These are phyloP conservation scores for Suillus hirtellus DNA, from an alignment of 768 basidiomycete genomes.

Conservation along the genomic window DNA sequence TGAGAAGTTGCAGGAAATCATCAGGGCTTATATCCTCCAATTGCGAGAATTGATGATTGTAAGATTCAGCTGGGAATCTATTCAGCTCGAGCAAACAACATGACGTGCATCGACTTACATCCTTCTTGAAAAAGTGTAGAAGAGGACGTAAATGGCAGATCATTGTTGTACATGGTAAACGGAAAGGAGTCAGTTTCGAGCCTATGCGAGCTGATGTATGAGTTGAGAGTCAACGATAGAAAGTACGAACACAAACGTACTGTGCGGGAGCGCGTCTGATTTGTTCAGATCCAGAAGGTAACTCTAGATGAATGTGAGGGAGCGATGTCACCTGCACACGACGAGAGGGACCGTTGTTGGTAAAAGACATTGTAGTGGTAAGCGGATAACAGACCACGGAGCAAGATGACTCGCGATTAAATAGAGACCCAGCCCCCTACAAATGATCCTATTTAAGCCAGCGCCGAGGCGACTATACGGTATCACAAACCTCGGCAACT, in stretches of 20 bases:
- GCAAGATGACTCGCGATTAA: background rate
- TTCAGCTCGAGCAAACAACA: background rate
- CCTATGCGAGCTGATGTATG: background rate
- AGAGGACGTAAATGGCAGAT: background rate
- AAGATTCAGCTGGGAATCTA: background rate
- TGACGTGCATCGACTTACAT: background rate
- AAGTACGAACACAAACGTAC: background rate
- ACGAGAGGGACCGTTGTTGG: background rate
- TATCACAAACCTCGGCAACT: background rate
- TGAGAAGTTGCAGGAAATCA: background rate
- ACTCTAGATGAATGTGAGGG: conserved; percentile 1
- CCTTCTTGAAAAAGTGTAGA: background rate
- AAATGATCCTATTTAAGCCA: background rate
- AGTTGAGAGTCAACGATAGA: background rate
- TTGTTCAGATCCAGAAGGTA: background rate
- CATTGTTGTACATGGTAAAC: background rate
- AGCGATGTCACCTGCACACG: background rate
- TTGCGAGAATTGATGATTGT: background rate
- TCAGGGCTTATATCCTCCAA: background rate
- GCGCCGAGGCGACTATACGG: background rate
- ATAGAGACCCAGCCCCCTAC: background rate
- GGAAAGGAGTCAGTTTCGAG: background rate
- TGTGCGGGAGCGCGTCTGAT: background rate
- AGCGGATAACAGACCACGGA: too few relatives aligned
- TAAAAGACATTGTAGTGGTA: background rate